A percentile compares a stretch with the other conserved stretches of the same genome.
Evolutionary conservation across 371 early-diverging fungal species (phyloP).

Genomic region (Rhizopus delemar): DNA sequence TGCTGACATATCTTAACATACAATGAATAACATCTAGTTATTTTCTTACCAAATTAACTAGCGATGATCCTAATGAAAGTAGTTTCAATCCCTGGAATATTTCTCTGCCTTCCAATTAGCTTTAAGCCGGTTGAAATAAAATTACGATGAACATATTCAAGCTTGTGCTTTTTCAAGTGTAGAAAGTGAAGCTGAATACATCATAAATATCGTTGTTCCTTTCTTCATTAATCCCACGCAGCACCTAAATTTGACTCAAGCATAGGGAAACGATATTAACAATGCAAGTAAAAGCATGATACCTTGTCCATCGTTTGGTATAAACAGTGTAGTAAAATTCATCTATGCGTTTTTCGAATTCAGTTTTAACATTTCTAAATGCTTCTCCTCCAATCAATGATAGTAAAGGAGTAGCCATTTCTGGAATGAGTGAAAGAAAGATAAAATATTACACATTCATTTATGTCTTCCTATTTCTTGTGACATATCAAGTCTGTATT

Average conservation of each 20-base stretch:
- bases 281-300: conserved; percentile 78
- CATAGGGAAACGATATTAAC: conserved; percentile 92
- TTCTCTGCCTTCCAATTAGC: conserved; percentile 82
- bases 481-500: conserved; percentile 6
- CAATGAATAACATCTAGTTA: background rate
- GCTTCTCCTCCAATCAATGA: conserved; percentile 83
- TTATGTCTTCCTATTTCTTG: conserved; percentile 36
- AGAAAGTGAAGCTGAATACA: conserved; percentile 85
- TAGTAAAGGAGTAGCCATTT: conserved; percentile 53
- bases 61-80: conserved; percentile 83
- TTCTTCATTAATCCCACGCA: conserved; percentile 92
- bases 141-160: conserved; percentile 73
- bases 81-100: conserved; percentile 89
- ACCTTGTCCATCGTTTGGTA: conserved; percentile 86
- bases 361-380: conserved; percentile 61
- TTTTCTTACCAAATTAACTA: conserved; percentile 79
- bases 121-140: conserved; percentile 84
- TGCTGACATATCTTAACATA: conserved; percentile 20
- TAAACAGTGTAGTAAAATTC: conserved; percentile 90
- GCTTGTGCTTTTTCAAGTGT: conserved; percentile 85
- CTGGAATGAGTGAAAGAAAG: background rate
- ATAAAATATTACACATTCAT: background rate
- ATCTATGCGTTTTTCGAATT: conserved; percentile 68
- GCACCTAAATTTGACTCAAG: conserved; percentile 96
- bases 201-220: conserved; percentile 84